A percentile compares a stretch with the other conserved stretches of the same genome.
These are phyloP conservation scores for Suhomyces xylopsoci DNA, from an alignment of 805 yeast genomes.

Conservation along the genomic window DNA sequence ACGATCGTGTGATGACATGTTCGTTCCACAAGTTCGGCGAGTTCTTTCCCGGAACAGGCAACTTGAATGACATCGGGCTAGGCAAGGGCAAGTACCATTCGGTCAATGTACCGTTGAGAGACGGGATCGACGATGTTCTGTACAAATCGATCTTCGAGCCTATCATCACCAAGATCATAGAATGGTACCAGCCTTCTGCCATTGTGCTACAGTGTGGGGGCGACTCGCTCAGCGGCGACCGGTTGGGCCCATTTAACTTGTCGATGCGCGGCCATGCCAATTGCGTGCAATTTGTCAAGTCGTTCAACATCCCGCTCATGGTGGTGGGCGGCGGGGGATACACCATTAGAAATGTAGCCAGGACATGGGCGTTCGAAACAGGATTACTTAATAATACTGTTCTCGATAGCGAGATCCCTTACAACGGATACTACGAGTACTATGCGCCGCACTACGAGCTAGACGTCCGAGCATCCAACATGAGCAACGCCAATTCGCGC, in stretches of 20 bases:
- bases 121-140: conserved; percentile 27
- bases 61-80: conserved; percentile 25
- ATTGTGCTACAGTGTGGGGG: conserved; percentile 28
- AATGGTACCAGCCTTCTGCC: conserved; percentile 29
- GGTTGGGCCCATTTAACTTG: conserved; percentile 27
- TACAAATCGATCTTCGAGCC: conserved; percentile 29
- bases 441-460: conserved; percentile 28
- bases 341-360: conserved; percentile 26
- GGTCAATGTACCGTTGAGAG: conserved; percentile 25
- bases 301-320: conserved; percentile 25
- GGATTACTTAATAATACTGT: conserved; percentile 22
- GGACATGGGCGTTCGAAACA: conserved; percentile 27
- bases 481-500: conserved; percentile 26
- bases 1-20: conserved; percentile 27
- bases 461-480: conserved; percentile 26
- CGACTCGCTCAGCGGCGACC: conserved; percentile 26
- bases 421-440: conserved; percentile 30
- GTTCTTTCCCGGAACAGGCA: conserved; percentile 30
- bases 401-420: conserved; percentile 24
- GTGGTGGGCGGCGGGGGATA: conserved; percentile 30
- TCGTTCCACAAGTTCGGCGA: conserved; percentile 28
- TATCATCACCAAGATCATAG: conserved; percentile 21
- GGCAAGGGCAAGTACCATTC: conserved; percentile 27
- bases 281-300: conserved; percentile 24
- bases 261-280: conserved; percentile 29